Base-by-base conservation (phyloP, 495 filamentous ascomycete genomes). In the Ramalina intermedia region DNA sequence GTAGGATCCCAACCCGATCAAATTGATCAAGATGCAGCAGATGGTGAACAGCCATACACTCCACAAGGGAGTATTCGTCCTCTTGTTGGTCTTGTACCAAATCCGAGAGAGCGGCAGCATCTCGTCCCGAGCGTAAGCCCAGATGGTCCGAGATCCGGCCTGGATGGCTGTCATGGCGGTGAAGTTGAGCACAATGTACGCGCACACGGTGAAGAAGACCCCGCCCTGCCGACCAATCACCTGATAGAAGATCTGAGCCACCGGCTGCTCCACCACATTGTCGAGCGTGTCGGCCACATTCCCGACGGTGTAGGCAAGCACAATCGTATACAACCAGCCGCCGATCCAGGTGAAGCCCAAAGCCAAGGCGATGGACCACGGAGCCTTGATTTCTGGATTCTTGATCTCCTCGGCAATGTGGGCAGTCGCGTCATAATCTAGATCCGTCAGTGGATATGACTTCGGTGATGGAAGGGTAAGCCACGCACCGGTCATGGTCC, bases 161-260 rank as follows among this genome's bases (percentile, higher is more conserved):
- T 81, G 78, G 58, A 77, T 71, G 40, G 76, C 78, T 7, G 78
- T 76, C 61, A 80, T 75, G 58, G 70, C 72, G 37, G 77, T 72
- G 37, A 82, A 70, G 51, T 72, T 73, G 61, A 70, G 63, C 52
- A 82, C 72, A 42, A 78, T 59, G 53, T 79, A 73, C 24, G 72
- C 78, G 42, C 64, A 70, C 45, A 81, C 67, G 20, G 76, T 78
- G 57, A 73, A 82, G 61, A 76, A 67, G 55, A 81, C 71, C 9
- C 75, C 77, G 23, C 75, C 75, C 4, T 51, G 60, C 44, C 70
- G 73, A 46, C 79, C 79, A 48, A 80, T 70, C 48, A 66, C 68
- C 58, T 79, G 73, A 61, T 74, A 76, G 66, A 77, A 82, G 49
- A 82, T 71, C 50, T 81, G 78, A 1, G 76, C 78, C 2, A 82